Base-by-base conservation (phyloP, 169 alveolate species). In the Cardiosporidium cionae region DNA sequence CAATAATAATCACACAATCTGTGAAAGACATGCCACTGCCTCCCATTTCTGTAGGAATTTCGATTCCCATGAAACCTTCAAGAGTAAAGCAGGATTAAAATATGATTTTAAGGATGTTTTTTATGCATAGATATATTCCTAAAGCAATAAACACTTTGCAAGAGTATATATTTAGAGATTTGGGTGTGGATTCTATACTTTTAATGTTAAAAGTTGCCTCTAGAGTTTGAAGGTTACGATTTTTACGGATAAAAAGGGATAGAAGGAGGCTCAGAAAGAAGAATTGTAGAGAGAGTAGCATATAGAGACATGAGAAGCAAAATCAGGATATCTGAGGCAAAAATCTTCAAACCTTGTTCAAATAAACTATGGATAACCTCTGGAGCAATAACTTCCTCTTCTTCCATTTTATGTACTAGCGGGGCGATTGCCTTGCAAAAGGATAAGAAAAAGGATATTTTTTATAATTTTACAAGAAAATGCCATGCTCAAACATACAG, bases 21-120 rank as follows among this genome's bases (percentile, higher is more conserved):
- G 32, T 4, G 28, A 76, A 68, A 16, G 77, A 3, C 65, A 58
- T 36, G 33, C 52, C 84, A 7, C 72, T 65, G 53, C 79, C 84
- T 0, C 80, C 84, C 31, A 32, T 54, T 2, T 25, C 36, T 27
- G 62, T 29, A 34, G 32, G 63, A 29, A 78, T 64, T 31, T 65
- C 84, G 68, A 78, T 31, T 0, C 65, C 79, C 80, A 78, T 44
- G 29, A 32, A 62, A 7, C 83, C 83, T 54, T 3, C 16, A 16
- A 7, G 25, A 31, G 23, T 1, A 25, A 22, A 64, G 2, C 70
- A 25, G 25, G 3, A 28, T 29, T 1, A 0, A 3, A 1, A 6
- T 1, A 25, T 29, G 1, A 32, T 7, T 64, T 23, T 1, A 6
- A 5, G 0, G 70, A 1, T 25, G 37, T 64, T 1, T 7, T 25